Conservation (phyloP, 768 basidiomycete genomes). For the Kondoa malvinella region DNA sequence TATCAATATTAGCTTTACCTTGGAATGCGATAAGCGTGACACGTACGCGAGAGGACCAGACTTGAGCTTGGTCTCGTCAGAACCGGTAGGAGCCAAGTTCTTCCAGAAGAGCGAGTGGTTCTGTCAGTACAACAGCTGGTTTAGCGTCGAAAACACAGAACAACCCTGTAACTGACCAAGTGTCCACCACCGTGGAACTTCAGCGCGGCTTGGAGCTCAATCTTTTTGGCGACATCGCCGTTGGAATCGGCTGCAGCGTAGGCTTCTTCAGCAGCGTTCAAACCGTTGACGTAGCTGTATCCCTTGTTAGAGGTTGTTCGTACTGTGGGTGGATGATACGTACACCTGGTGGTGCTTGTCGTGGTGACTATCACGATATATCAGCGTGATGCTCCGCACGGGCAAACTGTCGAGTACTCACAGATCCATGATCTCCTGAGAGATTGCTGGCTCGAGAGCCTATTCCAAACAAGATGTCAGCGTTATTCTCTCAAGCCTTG, state of each 20-base stretch:
- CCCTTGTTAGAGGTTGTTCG: neutral
- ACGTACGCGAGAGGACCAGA: conserved; percentile 34
- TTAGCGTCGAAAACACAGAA: too few species aligned
- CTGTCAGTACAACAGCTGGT: too few species aligned
- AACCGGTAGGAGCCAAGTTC: conserved; percentile 62
- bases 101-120: conserved; percentile 97
- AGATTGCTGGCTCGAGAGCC: conserved; percentile 41
- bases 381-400: too few species aligned
- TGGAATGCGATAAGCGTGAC: neutral
- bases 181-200: conserved; percentile 35
- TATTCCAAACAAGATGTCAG: neutral
- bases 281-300: conserved; percentile 67
- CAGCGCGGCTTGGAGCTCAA: conserved; percentile 72
- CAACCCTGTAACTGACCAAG: neutral
- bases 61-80: conserved; percentile 48
- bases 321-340: neutral
- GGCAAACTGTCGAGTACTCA: too few species aligned
- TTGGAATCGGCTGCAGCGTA: conserved; percentile 42
- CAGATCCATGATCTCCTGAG: conserved; percentile 81
- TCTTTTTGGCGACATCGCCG: conserved; percentile 51
- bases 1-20: conserved; percentile 28
- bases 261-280: conserved; percentile 81
- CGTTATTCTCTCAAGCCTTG: too few species aligned
- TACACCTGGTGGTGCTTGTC: conserved; percentile 49
- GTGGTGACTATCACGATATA: too few species aligned